These are phyloP conservation scores for Aspergillus felis DNA, from an alignment of 2,329 filamentous ascomycete species.

Conservation along the genomic window DNA sequence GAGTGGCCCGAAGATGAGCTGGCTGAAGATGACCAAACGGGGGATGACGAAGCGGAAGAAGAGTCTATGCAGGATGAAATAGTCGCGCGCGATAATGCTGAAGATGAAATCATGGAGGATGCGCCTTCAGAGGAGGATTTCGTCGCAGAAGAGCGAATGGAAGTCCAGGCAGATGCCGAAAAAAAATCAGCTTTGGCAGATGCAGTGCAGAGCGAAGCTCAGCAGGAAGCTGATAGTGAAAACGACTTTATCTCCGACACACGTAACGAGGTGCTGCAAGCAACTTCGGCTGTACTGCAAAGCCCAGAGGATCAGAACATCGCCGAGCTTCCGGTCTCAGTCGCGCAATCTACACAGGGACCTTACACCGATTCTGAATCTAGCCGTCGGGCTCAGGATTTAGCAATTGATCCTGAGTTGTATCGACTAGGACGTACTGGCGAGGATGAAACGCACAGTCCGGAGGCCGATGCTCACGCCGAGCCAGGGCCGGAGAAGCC, in stretches of 20 bases:
- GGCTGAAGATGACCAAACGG: background rate
- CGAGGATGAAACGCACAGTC: background rate
- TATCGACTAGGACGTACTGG: background rate
- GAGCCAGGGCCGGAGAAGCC: background rate
- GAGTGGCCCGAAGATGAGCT: background rate
- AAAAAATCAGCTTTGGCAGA: constrained; percentile 1
- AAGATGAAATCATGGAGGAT: background rate
- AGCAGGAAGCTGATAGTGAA: background rate
- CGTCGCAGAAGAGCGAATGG: constrained; percentile 1
- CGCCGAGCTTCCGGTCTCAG: constrained; percentile 11
- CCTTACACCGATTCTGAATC: constrained; percentile 1
- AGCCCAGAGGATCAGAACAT: constrained; percentile 13
- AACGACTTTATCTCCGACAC: background rate
- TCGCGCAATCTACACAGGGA: constrained; percentile 8
- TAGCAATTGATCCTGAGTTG: constrained; percentile 11
- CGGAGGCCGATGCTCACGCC: background rate
- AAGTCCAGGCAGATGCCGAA: constrained; percentile 2
- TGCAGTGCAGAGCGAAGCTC: background rate
- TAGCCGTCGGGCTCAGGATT: background rate
- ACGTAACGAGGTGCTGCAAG: background rate
- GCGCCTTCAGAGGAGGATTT: background rate
- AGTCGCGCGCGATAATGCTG: background rate
- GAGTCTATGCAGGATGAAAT: background rate
- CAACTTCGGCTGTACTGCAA: background rate
- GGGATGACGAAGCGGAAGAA: background rate